A percentile compares a stretch with the other conserved stretches of the same genome.
These are phyloP conservation scores for Xylaria venustula DNA, from an alignment of 495 filamentous ascomycete genomes.

Conservation along the genomic window DNA sequence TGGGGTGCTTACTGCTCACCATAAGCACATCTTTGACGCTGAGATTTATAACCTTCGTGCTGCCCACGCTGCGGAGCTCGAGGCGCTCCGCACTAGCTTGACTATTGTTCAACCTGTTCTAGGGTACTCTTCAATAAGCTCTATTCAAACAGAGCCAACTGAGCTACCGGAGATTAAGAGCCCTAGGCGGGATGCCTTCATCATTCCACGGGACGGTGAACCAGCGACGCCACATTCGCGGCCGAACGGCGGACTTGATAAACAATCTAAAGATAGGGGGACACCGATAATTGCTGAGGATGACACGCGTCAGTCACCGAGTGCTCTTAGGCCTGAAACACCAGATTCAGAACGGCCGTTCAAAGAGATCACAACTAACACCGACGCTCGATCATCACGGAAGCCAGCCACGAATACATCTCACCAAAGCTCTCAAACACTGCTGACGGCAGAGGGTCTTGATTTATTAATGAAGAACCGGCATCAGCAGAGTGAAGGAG, in stretches of 20 bases:
- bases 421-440: slow-evolving; percentile 73
- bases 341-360: slow-evolving; percentile 43
- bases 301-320: slow-evolving; percentile 47
- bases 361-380: slow-evolving; percentile 41
- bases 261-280: slow-evolving; percentile 34
- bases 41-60: slow-evolving; percentile 24
- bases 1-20: slow-evolving; percentile 14
- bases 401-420: slow-evolving; percentile 42
- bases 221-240: slow-evolving; percentile 22
- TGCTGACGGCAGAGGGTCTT: slow-evolving; percentile 68
- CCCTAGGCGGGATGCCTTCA: slow-evolving; percentile 48
- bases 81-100: slow-evolving; percentile 23
- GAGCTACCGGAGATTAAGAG: slow-evolving; percentile 34
- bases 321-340: slow-evolving; percentile 31
- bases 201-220: slow-evolving; percentile 41
- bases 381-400: slow-evolving; percentile 29
- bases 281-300: slow-evolving; percentile 55
- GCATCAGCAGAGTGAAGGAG: slow-evolving; percentile 12
- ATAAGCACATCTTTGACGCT: slow-evolving; percentile 17
- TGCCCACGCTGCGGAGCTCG: slow-evolving; percentile 23
- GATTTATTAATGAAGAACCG: slow-evolving; percentile 59
- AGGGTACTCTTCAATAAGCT: slow-evolving; percentile 48
- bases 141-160: slow-evolving; percentile 51
- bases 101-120: slow-evolving; percentile 24
- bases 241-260: slow-evolving; percentile 41